phyloP scores from a whole-genome alignment of 2,329 filamentous ascomycete genomes.

The Juglanconis sp. region DNA sequence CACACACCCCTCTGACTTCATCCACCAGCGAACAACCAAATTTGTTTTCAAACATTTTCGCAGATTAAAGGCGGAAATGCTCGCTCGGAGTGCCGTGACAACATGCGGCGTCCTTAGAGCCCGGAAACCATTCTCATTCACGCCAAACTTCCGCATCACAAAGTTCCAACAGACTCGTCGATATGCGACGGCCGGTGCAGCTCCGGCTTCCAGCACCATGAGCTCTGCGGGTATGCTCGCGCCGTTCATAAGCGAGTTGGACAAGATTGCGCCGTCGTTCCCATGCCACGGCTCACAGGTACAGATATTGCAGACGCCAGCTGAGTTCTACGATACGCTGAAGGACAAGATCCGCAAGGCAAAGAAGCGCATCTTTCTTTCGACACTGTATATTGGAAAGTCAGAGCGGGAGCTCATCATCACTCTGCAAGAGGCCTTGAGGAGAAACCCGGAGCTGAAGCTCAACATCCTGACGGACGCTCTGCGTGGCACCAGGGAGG shows the following conservation, averaged over 20 bases:
- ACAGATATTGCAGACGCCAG: conserved; percentile 71
- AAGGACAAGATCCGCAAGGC: conserved; percentile 85
- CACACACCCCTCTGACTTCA: neutral
- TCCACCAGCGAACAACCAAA: neutral
- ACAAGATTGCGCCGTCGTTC: conserved; percentile 87
- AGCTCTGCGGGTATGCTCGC: conserved; percentile 42
- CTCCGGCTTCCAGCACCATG: conserved; percentile 14
- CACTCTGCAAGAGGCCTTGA: conserved; percentile 72
- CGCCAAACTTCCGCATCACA: conserved; percentile 3
- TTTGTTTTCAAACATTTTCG: conserved; percentile 1
- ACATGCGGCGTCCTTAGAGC: conserved; percentile 15
- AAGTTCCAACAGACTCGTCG: conserved; percentile 13
- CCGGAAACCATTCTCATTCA: conserved; percentile 14
- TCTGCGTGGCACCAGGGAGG: conserved; percentile 85
- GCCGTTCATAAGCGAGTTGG: conserved; percentile 68
- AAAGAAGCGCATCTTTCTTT: conserved; percentile 78
- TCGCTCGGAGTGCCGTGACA: conserved; percentile 29
- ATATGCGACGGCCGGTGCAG: conserved; percentile 16
- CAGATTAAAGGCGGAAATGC: conserved; percentile 25
- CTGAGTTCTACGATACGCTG: conserved; percentile 87
- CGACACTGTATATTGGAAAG: conserved; percentile 96
- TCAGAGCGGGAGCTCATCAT: conserved; percentile 84
- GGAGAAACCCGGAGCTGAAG: conserved; percentile 69
- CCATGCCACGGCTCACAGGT: conserved; percentile 80
- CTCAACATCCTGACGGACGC: conserved; percentile 91